These are phyloP conservation scores for Baorangia bicolor DNA, from an alignment of 768 basidiomycete genomes.

Conservation along the genomic window DNA sequence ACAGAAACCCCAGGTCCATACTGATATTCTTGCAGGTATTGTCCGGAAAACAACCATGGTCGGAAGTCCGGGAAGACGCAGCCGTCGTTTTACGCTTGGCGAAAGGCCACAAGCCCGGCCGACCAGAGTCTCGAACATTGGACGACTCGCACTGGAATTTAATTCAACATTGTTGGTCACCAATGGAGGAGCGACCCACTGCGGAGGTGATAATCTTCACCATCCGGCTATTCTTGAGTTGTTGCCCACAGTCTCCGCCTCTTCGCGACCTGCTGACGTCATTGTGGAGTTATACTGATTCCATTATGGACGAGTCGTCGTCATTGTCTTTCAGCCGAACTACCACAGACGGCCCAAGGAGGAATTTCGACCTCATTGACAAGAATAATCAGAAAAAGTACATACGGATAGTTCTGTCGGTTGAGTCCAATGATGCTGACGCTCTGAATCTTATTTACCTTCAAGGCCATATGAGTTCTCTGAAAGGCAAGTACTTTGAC, in stretches of 20 bases:
- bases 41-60: conserved; percentile 16
- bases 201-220: background rate
- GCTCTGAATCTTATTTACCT: too few species aligned
- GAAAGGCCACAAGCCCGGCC: background rate
- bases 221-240: background rate
- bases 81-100: conserved; percentile 6
- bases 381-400: background rate
- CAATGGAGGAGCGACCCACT: too few species aligned
- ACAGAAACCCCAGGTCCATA: rapidly evolving
- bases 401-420: too few species aligned
- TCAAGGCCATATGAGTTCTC: too few species aligned
- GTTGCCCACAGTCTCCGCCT: background rate
- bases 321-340: background rate
- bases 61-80: background rate
- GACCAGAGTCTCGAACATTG: conserved; percentile 1
- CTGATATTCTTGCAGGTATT: conserved; percentile 19
- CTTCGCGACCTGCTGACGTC: background rate
- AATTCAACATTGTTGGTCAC: conserved; percentile 11
- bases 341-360: too few species aligned
- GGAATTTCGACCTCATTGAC: background rate
- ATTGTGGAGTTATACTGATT: too few species aligned
- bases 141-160: conserved; percentile 11
- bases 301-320: background rate
- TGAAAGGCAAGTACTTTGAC: too few species aligned
- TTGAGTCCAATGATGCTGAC: too few species aligned